These are phyloP conservation scores for Eutypa lata DNA, from an alignment of 2,329 filamentous ascomycete genomes.

Conservation along the genomic window DNA sequence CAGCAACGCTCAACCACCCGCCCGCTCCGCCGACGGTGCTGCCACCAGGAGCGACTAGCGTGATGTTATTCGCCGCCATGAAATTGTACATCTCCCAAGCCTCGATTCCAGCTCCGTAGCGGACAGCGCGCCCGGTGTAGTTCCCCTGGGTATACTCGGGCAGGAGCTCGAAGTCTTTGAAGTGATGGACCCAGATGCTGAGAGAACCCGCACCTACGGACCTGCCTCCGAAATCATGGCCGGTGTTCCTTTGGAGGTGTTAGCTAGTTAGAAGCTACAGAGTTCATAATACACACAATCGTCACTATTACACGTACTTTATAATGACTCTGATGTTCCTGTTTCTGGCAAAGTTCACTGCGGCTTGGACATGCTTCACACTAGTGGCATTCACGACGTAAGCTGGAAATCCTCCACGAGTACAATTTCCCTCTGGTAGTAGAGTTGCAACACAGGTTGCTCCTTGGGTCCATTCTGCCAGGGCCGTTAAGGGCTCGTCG, in stretches of 20 bases:
- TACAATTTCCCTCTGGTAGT: conserved; percentile 27
- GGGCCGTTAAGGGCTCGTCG: conserved; percentile 29
- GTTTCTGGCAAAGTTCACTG: conserved; percentile 32
- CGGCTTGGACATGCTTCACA: conserved; percentile 32
- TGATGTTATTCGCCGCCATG: conserved; percentile 26
- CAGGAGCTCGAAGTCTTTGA: conserved; percentile 39
- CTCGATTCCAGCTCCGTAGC: conserved; percentile 35
- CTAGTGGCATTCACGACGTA: conserved; percentile 35
- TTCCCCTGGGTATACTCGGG: conserved; percentile 25
- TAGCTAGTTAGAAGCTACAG: background rate
- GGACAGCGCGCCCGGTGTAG: conserved; percentile 33
- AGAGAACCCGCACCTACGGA: conserved; percentile 44
- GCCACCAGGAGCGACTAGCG: conserved; percentile 29
- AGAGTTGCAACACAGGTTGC: conserved; percentile 26
- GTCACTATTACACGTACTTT: conserved; percentile 31
- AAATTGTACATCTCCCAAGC: conserved; percentile 31
- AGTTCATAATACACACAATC: no score
- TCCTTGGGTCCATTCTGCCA: conserved; percentile 31
- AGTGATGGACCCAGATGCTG: conserved; percentile 46
- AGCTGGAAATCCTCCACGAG: conserved; percentile 30
- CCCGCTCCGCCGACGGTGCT: conserved; percentile 38
- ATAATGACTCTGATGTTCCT: conserved; percentile 33
- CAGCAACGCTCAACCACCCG: conserved; percentile 50
- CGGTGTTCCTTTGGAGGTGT: conserved; percentile 37
- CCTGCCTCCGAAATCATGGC: conserved; percentile 45